These are phyloP conservation scores for Ceratorhiza oryzae-sativae DNA, from an alignment of 1,284 basidiomycete species.

Conservation along the genomic window DNA sequence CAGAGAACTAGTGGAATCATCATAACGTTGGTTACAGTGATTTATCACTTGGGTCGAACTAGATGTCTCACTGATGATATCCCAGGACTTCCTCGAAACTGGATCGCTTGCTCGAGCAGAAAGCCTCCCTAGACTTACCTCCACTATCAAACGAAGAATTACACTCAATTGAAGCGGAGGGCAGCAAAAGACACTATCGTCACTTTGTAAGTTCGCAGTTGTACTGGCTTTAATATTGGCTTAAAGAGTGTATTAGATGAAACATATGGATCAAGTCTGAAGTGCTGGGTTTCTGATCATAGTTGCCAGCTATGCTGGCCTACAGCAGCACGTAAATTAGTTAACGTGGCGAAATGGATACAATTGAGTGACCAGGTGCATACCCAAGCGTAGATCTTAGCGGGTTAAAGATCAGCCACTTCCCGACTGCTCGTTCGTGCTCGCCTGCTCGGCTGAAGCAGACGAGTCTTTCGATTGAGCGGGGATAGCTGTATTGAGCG, in stretches of 20 bases:
- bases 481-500: not conserved
- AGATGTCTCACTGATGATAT: not conserved
- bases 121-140: conserved; percentile 28
- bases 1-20: conserved; percentile 29
- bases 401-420: not conserved
- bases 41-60: not conserved
- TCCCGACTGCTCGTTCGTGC: not conserved
- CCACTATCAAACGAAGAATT: conserved; percentile 36
- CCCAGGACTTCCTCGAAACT: conserved; percentile 40
- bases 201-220: conserved; percentile 21
- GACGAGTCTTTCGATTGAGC: not conserved
- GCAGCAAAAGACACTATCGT: conserved; percentile 30
- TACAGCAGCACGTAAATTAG: not conserved
- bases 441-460: not conserved
- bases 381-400: not conserved
- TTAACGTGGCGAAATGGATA: not conserved
- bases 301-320: not conserved
- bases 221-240: not conserved
- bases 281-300: not conserved
- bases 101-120: conserved; percentile 36
- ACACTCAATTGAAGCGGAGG: conserved; percentile 24
- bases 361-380: not conserved
- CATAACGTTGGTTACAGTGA: conserved; percentile 35
- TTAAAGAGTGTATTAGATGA: conserved; percentile 36
- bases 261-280: conserved; percentile 35